Base-by-base conservation (phyloP, 1,139 yeast species). In the Candida labiduridarum region DNA sequence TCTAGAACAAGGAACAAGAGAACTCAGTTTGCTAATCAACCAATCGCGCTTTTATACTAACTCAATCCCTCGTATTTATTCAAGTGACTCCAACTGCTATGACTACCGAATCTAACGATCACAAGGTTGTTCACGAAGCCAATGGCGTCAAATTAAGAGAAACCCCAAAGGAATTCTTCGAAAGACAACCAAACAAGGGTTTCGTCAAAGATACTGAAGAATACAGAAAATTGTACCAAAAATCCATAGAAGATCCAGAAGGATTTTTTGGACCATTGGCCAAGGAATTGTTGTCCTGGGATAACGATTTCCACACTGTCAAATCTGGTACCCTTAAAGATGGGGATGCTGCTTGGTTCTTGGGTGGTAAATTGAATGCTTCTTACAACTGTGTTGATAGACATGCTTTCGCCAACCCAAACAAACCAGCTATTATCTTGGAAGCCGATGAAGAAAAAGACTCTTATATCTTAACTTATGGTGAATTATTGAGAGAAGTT, bases 221-320 rank as follows among this genome's bases (percentile, higher is more conserved):
- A 57, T 94, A 92, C 77, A 72, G 81, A 54, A 72, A 80, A 58
- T 70, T 91, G 75, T 90, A 94, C 76, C 69, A 82, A 53, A 79
- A 89, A 75, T 89, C 96, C 36, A 83, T 94, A 61, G 71, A 79
- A 52, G 83, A 89, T 63, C 98, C 99, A 50, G 90, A 84, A 58
- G 80, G 72, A 43, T 94, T 94, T 70, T 94, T 90, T 67, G 96
- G 95, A 49, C 83, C 87, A 43, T 74, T 83, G 73, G 98, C 96
- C 52, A 82, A 80, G 52, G 89, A 89, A 60, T 79, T 84, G 55
- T 78, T 94, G 59, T 76, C 82, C 62, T 94, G 98, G 98, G 92
- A 88, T 69, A 83, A 77, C 59, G 95, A 87, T 56, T 94, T 89
- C 72, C 74, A 79, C 62, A 80, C 84, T 52, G 96, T 89, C 50